Base-by-base conservation (phyloP, 2,329 filamentous ascomycete genomes). In the Hymenoscyphus repandus region DNA sequence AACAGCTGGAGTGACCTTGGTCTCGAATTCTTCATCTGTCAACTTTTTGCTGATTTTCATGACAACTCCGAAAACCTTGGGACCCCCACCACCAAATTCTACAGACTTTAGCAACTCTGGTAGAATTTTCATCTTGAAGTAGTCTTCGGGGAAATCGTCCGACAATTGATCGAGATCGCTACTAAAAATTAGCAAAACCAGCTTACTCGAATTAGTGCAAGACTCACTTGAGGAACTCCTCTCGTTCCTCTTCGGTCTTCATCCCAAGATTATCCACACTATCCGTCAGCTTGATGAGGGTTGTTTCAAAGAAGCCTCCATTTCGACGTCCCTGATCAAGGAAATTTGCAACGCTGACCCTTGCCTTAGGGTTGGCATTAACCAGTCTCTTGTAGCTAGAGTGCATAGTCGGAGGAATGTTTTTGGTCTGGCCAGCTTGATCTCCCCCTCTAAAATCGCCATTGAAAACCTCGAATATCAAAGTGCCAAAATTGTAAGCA, bases 71-170 rank as follows among this genome's bases (percentile, higher is more conserved):
- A 99, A 88, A 0, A 95, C 91, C 64, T 95, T 95, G 0, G 92
- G 88, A 0, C 93, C 93, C 27, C 93, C 93, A 10, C 92, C 93
- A 6, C 93, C 93, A 68, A 96, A 99, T 64, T 99, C 93, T n/a
- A 97, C 90, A 0, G 91, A 96, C 66, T 97, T 99, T n/a, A 99
- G 77, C 30, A 99, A 74, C 66, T 99, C 93, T 0, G 93, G 93
- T 7, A 99, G 76, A 3, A 99, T 83, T 65, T 97, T 99, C 78
- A 95, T 88, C 66, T 95, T 95, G 76, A 97, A 96, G 68, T 96
- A 99, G 53, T 97, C 93, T 65, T 96, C 92, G 0, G 93, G 93
- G 55, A 97, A 96, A 68, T 99, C 91, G 59, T 96, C 90, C 0
- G 90, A 86, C 5, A 96, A 77, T 53, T 87, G 78, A 58, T 95